Percentiles rank a stretch among this genome's conserved stretches.
These are phyloP conservation scores for Fusarium hostae DNA, from an alignment of 2,329 filamentous ascomycete genomes.

Conservation along the genomic window DNA sequence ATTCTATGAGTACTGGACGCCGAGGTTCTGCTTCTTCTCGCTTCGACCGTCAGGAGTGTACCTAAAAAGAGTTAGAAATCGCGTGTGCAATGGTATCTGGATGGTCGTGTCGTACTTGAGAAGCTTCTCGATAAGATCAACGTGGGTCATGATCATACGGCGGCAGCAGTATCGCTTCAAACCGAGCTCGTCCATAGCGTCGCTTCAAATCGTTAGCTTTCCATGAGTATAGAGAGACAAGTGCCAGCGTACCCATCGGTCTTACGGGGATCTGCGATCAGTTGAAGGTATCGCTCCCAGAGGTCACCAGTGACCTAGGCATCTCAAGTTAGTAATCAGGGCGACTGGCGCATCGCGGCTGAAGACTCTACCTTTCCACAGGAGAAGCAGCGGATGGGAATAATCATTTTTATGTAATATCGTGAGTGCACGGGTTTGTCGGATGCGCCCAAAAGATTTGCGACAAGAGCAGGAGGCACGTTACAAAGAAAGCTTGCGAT, in stretches of 20 bases:
- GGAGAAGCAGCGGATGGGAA: slow-evolving; percentile 97
- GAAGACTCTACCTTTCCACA: slow-evolving; percentile 86
- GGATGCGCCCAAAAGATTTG: slow-evolving; percentile 30
- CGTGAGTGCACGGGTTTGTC: slow-evolving; percentile 21
- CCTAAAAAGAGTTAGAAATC: slow-evolving; percentile 50
- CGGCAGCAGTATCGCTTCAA: slow-evolving; percentile 98
- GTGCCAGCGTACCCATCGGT: slow-evolving; percentile 72
- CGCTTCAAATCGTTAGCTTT: slow-evolving; percentile 64
- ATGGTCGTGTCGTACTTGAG: slow-evolving; percentile 73
- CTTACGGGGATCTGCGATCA: slow-evolving; percentile 79
- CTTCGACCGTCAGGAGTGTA: slow-evolving; percentile 72
- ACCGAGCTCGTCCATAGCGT: slow-evolving; percentile 94
- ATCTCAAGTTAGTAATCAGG: slow-evolving; percentile 41
- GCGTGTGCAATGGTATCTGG: neutral
- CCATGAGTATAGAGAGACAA: neutral
- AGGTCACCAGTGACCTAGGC: slow-evolving; percentile 92
- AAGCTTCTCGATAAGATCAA: slow-evolving; percentile 98
- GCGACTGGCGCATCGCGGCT: slow-evolving; percentile 15
- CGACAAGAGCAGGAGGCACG: slow-evolving; percentile 37
- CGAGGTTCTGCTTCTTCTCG: slow-evolving; percentile 65
- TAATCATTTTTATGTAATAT: slow-evolving; percentile 81
- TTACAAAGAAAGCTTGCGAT: slow-evolving; percentile 34
- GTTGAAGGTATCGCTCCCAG: slow-evolving; percentile 93
- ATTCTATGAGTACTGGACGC: slow-evolving; percentile 48
- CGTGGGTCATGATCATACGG: slow-evolving; percentile 99